Base-by-base conservation (phyloP, 1,284 basidiomycete species). In the Xanthoconium separans region DNA sequence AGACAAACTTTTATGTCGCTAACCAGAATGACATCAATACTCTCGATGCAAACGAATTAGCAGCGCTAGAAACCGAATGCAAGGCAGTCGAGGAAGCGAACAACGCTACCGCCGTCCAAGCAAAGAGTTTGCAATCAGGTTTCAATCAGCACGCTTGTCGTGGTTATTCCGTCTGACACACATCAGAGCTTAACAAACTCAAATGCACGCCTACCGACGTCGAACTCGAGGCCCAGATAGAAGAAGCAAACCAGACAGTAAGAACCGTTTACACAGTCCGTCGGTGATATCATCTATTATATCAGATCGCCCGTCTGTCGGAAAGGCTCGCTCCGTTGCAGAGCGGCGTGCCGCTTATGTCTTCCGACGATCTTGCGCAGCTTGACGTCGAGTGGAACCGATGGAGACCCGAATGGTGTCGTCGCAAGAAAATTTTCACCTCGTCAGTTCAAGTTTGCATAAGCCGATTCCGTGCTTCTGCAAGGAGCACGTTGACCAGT, bases 1-100 rank as follows among this genome's bases (percentile, higher is more conserved):
- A 95, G 70, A 89, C 85, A 15, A 87, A 85, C 0, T 87, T 91
- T 66, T 92, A 89, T 61, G 89, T 91, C n/a, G 80, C 79, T 16
- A 89, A 90, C 59, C 87, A 91, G 66, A 77, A 78, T 8, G 83
- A 80, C 44, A 74, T 89, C 33, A 80, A 84, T 36, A 75, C 81
- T 18, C 74, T 89, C 53, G 78, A 83, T 2, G 65, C 78, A 3
- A 80, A 83, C 45, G 78, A 84, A 57, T 71, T 90, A 34, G 75
- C 82, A 24, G 70, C 72, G 2, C 72, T 87, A 13, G 82, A 88
- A 62, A 65, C 66, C 0, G 82, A 89, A 58, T 73, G 78, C 56
- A 80, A 81, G 55, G 59, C 65, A 6, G 64, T 85, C 10, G 84
- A 86, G 29, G 88, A 86, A 48, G 75, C 75, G 33, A 87, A 84